Conservation (phyloP, 2,329 filamentous ascomycete species). For the Fusarium drepaniforme region DNA sequence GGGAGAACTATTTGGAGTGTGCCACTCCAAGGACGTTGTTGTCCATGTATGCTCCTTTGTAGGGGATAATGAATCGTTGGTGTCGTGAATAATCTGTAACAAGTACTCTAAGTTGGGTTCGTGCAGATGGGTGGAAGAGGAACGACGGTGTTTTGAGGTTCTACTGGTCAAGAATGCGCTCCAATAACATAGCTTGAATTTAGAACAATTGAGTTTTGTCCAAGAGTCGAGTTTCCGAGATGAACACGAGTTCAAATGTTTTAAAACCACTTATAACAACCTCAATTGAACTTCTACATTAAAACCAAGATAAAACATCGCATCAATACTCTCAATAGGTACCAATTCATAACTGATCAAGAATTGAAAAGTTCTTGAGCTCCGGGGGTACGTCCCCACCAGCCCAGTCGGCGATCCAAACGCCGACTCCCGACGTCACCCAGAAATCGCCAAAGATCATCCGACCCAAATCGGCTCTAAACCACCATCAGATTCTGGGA, state of each 20-base stretch:
- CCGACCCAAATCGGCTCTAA: slow-evolving; percentile 32
- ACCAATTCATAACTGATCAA: background rate
- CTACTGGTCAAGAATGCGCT: background rate
- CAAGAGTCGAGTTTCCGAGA: background rate
- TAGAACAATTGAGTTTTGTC: background rate
- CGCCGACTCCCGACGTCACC: slow-evolving; percentile 43
- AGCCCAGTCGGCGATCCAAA: slow-evolving; percentile 22
- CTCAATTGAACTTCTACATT: background rate
- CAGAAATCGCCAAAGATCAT: slow-evolving; percentile 43
- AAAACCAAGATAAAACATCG: background rate
- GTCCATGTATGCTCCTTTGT: background rate
- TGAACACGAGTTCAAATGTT: background rate
- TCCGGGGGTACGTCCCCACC: background rate
- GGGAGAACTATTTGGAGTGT: background rate
- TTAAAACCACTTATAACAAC: no score
- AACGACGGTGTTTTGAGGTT: background rate
- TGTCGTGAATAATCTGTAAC: background rate
- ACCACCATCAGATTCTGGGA: slow-evolving; percentile 13
- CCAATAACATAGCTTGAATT: background rate
- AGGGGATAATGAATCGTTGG: no score
- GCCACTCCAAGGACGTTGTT: background rate
- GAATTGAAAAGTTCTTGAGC: background rate
- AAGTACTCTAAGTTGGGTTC: background rate
- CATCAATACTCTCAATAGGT: background rate
- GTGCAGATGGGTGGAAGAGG: background rate